Percentiles rank a stretch among this genome's conserved stretches.
phyloP scores from a whole-genome alignment of 805 yeast genomes.

The Wickerhamomyces bisporus region DNA sequence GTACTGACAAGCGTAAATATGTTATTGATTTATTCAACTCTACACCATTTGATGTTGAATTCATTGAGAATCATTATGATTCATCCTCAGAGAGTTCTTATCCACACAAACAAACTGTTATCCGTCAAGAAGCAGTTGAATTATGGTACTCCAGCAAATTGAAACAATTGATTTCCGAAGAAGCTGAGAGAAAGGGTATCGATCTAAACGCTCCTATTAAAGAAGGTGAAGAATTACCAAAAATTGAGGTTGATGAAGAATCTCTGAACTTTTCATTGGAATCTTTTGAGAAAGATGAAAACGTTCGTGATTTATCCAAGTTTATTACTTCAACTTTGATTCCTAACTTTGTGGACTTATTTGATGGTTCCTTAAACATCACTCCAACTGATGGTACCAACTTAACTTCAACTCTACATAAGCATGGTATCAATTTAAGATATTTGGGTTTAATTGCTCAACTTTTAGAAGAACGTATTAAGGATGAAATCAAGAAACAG shows the following conservation, averaged over 20 bases:
- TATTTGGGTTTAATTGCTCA: slow-evolving; percentile 66
- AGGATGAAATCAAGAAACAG: slow-evolving; percentile 23
- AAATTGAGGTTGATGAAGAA: slow-evolving; percentile 47
- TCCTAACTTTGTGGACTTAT: slow-evolving; percentile 48
- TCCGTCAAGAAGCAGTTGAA: slow-evolving; percentile 85
- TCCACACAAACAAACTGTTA: slow-evolving; percentile 54
- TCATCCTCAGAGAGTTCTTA: slow-evolving; percentile 21
- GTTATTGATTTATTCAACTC: slow-evolving; percentile 79
- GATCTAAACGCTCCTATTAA: slow-evolving; percentile 16
- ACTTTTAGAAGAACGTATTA: slow-evolving; percentile 24
- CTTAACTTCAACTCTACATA: slow-evolving; percentile 63
- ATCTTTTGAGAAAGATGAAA: slow-evolving; percentile 42
- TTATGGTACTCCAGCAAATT: slow-evolving; percentile 81
- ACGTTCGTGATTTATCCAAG: slow-evolving; percentile 63
- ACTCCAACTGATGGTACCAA: slow-evolving; percentile 80
- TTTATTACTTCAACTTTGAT: slow-evolving; percentile 56
- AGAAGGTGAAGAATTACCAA: slow-evolving; percentile 38
- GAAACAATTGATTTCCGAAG: slow-evolving; percentile 33
- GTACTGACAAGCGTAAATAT: slow-evolving; percentile 81
- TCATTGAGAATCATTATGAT: slow-evolving; percentile 54
- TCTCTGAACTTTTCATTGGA: slow-evolving; percentile 50
- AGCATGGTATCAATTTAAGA: slow-evolving; percentile 81
- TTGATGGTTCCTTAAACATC: slow-evolving; percentile 44
- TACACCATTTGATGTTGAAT: slow-evolving; percentile 79
- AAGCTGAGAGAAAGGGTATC: slow-evolving; percentile 25